phyloP scores from a whole-genome alignment of 2,329 filamentous ascomycete genomes.

The Pezicula carpinea region DNA sequence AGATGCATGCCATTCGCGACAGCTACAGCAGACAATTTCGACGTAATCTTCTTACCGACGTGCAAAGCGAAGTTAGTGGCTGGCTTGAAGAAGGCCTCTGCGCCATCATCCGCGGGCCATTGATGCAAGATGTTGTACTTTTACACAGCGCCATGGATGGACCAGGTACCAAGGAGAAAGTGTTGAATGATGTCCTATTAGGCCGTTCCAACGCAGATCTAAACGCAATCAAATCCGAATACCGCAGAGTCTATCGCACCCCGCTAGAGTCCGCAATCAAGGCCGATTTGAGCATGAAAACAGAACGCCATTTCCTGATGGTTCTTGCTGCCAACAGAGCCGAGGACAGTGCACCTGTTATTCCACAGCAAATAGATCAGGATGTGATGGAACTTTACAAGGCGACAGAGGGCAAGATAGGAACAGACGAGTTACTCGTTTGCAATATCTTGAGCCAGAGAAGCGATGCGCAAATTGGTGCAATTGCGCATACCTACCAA shows the following conservation, averaged over 20 bases:
- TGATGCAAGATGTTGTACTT: slow-evolving; percentile 69
- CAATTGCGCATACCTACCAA: slow-evolving; percentile 72
- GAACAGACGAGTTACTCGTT: slow-evolving; percentile 71
- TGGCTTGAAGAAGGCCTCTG: slow-evolving; percentile 73
- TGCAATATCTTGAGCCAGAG: slow-evolving; percentile 73
- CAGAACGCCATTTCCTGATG: slow-evolving; percentile 78
- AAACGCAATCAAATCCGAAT: slow-evolving; percentile 76
- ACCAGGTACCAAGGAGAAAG: slow-evolving; percentile 76
- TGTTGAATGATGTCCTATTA: slow-evolving; percentile 83
- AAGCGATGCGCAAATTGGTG: slow-evolving; percentile 79
- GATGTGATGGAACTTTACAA: slow-evolving; percentile 73
- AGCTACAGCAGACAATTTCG: slow-evolving; percentile 61
- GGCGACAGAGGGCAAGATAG: slow-evolving; percentile 68
- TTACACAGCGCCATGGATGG: slow-evolving; percentile 71
- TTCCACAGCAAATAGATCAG: slow-evolving; percentile 67
- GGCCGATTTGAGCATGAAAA: slow-evolving; percentile 80
- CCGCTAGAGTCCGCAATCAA: slow-evolving; percentile 69
- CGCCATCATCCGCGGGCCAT: slow-evolving; percentile 71
- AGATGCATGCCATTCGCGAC: slow-evolving; percentile 63
- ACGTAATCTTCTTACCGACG: slow-evolving; percentile 68
- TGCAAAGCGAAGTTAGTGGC: slow-evolving; percentile 71
- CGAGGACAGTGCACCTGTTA: slow-evolving; percentile 73
- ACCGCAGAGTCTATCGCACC: slow-evolving; percentile 61
- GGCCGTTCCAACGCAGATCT: slow-evolving; percentile 83
- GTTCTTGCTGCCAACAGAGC: slow-evolving; percentile 69